Evolutionary conservation across 352 stramenopile genomes (phyloP), one percentile per base, ranked within the genome.

Genomic region (Globisporangium carolinianum): DNA sequence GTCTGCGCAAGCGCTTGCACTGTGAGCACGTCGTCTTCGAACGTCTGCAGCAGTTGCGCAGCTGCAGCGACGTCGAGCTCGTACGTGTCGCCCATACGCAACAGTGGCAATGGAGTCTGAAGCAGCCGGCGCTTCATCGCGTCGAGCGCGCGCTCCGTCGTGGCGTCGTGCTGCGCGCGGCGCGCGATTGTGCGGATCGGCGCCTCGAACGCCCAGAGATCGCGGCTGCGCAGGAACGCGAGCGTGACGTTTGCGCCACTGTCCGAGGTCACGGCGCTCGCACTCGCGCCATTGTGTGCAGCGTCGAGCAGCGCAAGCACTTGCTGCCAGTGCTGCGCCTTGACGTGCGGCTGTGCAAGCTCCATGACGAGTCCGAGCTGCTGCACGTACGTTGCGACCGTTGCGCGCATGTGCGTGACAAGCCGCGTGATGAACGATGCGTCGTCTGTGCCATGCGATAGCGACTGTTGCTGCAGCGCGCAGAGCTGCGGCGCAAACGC

Each of bases 291-390:
- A 55, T 72, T 84, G 61, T 79, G 77, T 5, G 72, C 57, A 4
- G 83, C 75, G 15, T 73, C 67, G 39, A 87, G 51, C 9, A 85
- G 51, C 10, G 63, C 67, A 1, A 87, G 36, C 15, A 87, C 72
- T 41, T 87, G 75, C 45, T 84, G 78, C 77, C 77, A 87, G 48
- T 87, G 75, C 43, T 79, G 63, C 24, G 65, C 39, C 47, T 87
- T 86, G 42, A 86, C 62, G 53, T 63, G 79, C 8, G 77, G 62
- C 41, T 78, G 71, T 0, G 75, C 71, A 58, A 87, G 75, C 41
- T 86, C 77, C 12, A 67, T 66, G 5, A 84, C 72, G 12, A 87
- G 38, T 12, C 71, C 69, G 12, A 87, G 58, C 17, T 77, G 73
- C 6, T 66, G 53, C n/a, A 80, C 58, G 47, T 83, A 83, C 9